Percentiles rank a stretch among this genome's conserved stretches.
phyloP scores from a whole-genome alignment of 208 protist genomes.

The Trypanosoma rangeli region DNA sequence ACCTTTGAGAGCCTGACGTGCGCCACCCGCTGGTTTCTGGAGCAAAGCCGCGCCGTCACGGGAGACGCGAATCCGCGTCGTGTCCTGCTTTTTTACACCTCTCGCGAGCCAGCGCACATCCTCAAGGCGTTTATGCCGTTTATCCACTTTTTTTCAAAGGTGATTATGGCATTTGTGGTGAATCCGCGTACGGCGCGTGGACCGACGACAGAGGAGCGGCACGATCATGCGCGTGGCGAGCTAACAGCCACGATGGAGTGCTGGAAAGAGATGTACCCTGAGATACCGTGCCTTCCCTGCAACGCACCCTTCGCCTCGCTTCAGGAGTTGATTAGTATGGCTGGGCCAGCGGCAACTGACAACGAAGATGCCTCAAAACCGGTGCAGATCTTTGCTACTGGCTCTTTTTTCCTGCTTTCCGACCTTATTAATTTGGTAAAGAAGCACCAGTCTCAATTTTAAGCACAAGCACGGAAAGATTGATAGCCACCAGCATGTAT shows the following conservation, averaged over 20 bases:
- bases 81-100: constrained; percentile 81
- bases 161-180: constrained; percentile 54
- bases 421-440: constrained; percentile 61
- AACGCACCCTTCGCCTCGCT: constrained; percentile 44
- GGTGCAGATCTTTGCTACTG: constrained; percentile 76
- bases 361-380: constrained; percentile 62
- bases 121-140: constrained; percentile 80
- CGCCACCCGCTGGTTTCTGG: constrained; percentile 80
- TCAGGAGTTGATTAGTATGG: constrained; percentile 64
- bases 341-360: constrained; percentile 43
- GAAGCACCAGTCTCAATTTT: constrained; percentile 17
- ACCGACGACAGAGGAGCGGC: constrained; percentile 1
- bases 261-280: constrained; percentile 71
- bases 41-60: constrained; percentile 46
- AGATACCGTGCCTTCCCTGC: constrained; percentile 66
- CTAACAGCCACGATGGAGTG: constrained; percentile 40
- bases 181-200: constrained; percentile 42
- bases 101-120: constrained; percentile 58
- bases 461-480: background rate
- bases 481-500: background rate
- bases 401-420: constrained; percentile 85
- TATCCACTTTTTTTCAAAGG: constrained; percentile 59
- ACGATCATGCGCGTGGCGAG: constrained; percentile 34
- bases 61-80: constrained; percentile 42
- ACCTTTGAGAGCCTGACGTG: constrained; percentile 74